Evolutionary conservation across 2,329 filamentous ascomycete species (phyloP).

Genomic region (Colletotrichum caudatum): DNA sequence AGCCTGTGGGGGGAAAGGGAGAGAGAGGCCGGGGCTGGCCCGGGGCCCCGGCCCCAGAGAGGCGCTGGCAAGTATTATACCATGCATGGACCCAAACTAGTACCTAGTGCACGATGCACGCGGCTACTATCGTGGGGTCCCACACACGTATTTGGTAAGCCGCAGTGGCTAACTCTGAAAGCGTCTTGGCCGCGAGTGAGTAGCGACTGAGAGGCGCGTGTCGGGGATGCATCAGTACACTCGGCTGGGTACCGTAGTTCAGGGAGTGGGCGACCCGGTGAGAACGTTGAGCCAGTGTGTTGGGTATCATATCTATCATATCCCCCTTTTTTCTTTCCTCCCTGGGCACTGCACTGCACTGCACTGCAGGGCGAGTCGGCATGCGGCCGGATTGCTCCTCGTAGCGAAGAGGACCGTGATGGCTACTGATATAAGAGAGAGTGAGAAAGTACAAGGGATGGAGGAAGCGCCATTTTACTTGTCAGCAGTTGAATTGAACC

Average conservation of each 20-base stretch:
- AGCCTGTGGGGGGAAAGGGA: not conserved
- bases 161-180: not conserved
- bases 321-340: not conserved
- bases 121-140: too few species aligned
- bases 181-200: slow-evolving; percentile 1
- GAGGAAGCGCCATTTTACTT: slow-evolving; percentile 1
- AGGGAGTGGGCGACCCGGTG: too few species aligned
- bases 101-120: too few species aligned
- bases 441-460: not conserved
- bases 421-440: slow-evolving; percentile 11
- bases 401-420: slow-evolving; percentile 31
- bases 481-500: not conserved
- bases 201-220: not conserved
- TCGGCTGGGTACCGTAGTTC: not conserved
- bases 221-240: not conserved
- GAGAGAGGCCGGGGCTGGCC: slow-evolving; percentile 17
- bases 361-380: slow-evolving; percentile 26
- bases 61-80: not conserved
- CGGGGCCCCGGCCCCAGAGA: slow-evolving; percentile 21
- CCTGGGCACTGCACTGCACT: not conserved
- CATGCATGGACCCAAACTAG: not conserved
- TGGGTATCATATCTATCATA: not conserved
- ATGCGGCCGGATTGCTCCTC: slow-evolving; percentile 23
- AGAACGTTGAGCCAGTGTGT: not conserved
- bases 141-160: slow-evolving; percentile 2